phyloP scores from a whole-genome alignment of 495 filamentous ascomycete genomes.

The Aspergillus asperescens region DNA sequence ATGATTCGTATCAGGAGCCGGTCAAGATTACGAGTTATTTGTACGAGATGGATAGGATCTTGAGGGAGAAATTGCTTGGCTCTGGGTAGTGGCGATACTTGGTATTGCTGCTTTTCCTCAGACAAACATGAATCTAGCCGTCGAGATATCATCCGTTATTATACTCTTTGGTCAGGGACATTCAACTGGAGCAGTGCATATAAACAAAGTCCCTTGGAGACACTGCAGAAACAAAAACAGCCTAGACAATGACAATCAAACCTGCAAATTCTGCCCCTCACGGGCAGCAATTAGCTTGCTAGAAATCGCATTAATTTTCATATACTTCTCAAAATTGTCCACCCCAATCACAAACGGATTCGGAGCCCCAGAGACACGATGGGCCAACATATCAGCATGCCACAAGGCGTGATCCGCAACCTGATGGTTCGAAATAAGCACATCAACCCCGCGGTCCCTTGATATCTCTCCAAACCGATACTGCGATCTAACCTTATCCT shows the following conservation, averaged over 20 bases:
- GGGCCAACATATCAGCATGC: neutral
- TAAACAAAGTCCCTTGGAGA: no score
- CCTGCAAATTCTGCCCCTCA: neutral
- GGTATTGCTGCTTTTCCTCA: no score
- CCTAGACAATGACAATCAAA: neutral
- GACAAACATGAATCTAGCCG: no score
- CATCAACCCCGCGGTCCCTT: neutral
- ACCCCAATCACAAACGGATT: neutral
- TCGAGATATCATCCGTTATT: no score
- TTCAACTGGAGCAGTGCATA: no score
- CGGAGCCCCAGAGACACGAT: neutral
- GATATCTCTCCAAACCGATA: neutral
- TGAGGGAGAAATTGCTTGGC: neutral
- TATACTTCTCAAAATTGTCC: neutral
- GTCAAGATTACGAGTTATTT: neutral
- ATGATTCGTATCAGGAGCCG: slow-evolving; percentile 4
- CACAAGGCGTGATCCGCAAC: neutral
- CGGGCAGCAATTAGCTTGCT: neutral
- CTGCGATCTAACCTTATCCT: neutral
- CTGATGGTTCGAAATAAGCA: neutral
- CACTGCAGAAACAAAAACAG: no score
- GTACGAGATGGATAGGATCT: neutral
- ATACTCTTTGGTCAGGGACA: no score
- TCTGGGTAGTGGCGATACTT: no score
- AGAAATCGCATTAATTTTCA: neutral